A percentile compares a stretch with the other conserved stretches of the same genome.
These are phyloP conservation scores for Oxalis stricta DNA, from an alignment of 441 rosid species.

Conservation along the genomic window DNA sequence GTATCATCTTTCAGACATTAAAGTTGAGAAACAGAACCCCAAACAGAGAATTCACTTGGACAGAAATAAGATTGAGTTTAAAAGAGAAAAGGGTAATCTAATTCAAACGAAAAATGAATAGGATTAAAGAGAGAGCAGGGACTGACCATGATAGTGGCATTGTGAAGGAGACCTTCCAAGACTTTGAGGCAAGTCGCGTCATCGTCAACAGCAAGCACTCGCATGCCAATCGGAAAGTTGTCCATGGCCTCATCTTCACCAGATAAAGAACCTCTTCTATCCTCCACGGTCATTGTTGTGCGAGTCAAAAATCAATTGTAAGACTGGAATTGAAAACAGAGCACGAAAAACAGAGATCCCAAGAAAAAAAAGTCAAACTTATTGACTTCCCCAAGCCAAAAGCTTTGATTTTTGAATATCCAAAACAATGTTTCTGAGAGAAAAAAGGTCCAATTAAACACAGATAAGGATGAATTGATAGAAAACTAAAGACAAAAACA, in stretches of 20 bases:
- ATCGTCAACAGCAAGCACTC: slow-evolving; percentile 89
- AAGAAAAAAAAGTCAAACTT: neutral
- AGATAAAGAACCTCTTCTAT: slow-evolving; percentile 12
- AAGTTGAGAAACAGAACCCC: too few relatives aligned
- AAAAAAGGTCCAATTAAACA: too few relatives aligned
- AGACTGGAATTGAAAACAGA: slow-evolving; percentile 10
- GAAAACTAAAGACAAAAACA: too few relatives aligned
- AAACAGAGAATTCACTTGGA: too few relatives aligned
- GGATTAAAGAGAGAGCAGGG: neutral
- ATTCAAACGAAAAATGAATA: neutral
- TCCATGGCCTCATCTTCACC: slow-evolving; percentile 24
- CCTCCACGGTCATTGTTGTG: slow-evolving; percentile 31
- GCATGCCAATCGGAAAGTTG: slow-evolving; percentile 64
- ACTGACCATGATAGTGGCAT: slow-evolving; percentile 78
- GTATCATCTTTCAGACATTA: too few relatives aligned
- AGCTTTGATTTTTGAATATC: neutral
- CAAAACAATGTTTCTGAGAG: too few relatives aligned
- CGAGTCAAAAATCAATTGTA: slow-evolving; percentile 4
- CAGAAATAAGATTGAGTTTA: too few relatives aligned
- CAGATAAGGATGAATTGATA: too few relatives aligned
- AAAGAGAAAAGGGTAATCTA: neutral
- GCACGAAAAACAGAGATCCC: slow-evolving; percentile 9
- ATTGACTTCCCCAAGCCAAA: too few relatives aligned
- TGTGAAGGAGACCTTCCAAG: slow-evolving; percentile 54
- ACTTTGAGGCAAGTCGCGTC: slow-evolving; percentile 64